Evolutionary conservation across 179 eudicot genomes (phyloP).

Genomic region (Heliamphora pulchella): DNA sequence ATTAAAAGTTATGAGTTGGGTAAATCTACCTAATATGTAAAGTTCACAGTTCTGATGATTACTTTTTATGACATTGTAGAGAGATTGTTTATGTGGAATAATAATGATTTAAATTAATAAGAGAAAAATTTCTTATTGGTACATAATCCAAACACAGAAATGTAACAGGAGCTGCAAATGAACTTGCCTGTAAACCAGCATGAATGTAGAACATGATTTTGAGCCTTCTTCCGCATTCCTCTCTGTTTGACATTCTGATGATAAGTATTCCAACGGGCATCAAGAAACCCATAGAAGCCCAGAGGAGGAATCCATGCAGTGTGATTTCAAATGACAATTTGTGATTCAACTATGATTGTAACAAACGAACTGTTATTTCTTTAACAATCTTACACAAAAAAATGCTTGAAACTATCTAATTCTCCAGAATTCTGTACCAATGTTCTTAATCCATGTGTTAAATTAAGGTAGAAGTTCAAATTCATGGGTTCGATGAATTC

Average conservation of each 20-base stretch:
- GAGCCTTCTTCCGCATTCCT: conserved; percentile 28
- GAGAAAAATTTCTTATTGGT: background rate
- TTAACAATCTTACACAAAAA: background rate
- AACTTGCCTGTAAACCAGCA: conserved; percentile 48
- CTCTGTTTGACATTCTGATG: conserved; percentile 46
- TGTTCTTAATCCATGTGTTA: background rate
- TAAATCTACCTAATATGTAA: conserved; percentile 7
- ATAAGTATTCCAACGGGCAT: conserved; percentile 54
- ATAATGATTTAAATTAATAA: background rate
- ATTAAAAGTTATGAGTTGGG: conserved; percentile 10
- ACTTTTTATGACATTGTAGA: background rate
- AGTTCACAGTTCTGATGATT: conserved; percentile 7
- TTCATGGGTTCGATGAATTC: background rate
- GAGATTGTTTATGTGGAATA: background rate
- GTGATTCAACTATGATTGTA: conserved; percentile 24
- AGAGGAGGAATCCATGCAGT: conserved; percentile 56
- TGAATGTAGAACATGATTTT: conserved; percentile 49
- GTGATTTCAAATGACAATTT: conserved; percentile 34
- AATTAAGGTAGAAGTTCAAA: background rate
- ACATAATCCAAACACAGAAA: no score
- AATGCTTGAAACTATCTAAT: background rate
- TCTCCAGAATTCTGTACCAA: no score
- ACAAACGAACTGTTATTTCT: background rate
- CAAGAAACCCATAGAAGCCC: conserved; percentile 78
- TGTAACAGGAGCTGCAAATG: background rate